Evolutionary conservation across 2,329 filamentous ascomycete genomes (phyloP).

Genomic region (Xylaria sp.): DNA sequence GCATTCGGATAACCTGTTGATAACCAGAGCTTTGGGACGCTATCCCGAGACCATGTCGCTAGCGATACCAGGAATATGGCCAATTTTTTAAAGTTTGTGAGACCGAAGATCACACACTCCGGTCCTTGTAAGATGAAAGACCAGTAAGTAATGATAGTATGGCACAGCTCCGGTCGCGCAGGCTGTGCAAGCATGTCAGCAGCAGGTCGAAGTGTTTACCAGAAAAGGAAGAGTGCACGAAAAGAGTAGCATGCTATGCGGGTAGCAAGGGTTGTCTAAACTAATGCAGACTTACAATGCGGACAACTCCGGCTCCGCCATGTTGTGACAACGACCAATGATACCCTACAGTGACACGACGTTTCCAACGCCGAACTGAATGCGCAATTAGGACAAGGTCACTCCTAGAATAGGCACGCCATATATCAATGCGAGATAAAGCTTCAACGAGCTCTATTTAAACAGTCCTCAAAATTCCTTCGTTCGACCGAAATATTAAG

Average conservation of each 20-base stretch:
- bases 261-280: background rate
- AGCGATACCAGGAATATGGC: too few relatives aligned
- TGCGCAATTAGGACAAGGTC: slow-evolving; percentile 1
- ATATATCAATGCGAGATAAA: background rate
- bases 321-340: background rate
- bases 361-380: slow-evolving; percentile 10
- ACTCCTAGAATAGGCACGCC: background rate
- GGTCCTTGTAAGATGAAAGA: background rate
- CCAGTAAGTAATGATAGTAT: background rate
- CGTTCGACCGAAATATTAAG: background rate
- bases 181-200: slow-evolving; percentile 3
- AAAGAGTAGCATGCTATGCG: background rate
- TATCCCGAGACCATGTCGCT: too few relatives aligned
- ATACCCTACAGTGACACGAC: background rate
- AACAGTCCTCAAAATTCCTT: slow-evolving; percentile 4
- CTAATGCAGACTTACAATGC: too few relatives aligned
- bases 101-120: too few relatives aligned
- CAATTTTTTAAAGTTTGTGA: too few relatives aligned
- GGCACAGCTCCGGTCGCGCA: background rate
- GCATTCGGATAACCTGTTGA: too few relatives aligned
- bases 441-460: background rate
- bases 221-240: background rate
- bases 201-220: slow-evolving; percentile 14
- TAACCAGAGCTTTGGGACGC: too few relatives aligned
- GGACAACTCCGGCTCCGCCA: too few relatives aligned